Evolutionary conservation across 2,329 filamentous ascomycete genomes (phyloP), one percentile per base, ranked within the genome.

Genomic region (Ophiostoma ips): DNA sequence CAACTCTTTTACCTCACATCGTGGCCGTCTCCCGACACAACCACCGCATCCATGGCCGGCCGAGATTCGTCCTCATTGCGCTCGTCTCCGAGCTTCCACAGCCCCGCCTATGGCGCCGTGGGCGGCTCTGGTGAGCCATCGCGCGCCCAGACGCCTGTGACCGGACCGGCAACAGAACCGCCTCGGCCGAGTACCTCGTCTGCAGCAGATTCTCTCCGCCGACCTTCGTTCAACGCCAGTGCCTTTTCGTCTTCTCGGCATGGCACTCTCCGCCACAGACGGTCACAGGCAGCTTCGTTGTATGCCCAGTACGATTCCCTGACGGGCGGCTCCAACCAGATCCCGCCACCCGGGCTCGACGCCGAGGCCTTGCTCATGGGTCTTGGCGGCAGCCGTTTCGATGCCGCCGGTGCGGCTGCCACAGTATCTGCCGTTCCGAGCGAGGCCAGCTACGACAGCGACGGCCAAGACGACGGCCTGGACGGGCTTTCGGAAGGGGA

Each of bases 331-430:
- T 46, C 50, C 3, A 45, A 44, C 40, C 53, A 52, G 5, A 30
- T 50, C 30, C 55, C 50, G 21, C 74, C 74, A 4, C 70, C 73
- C 38, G 73, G 75, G 53, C 63, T 77, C 18, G 72, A 73, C 28
- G 69, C 68, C 33, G 68, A 72, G 15, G 66, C 71, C 31, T 64
- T 77, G n/a, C 67, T 71, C 36, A 69, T 71, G 18, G 72, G 76
- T 30, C 63, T 76, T 7, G 74, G 76, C 37, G 70, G 55, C 40
- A 52, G 51, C 40, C 55, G 53, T 15, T 56, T 56, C 16, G 55
- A 56, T 34, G 52, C 41, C 0, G 73, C 44, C 70, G 76, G 36
- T 73, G 74, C 58, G 68, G 72, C 28, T 60, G 75, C n/a, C 64
- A 69, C 16, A 69, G 78, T 54, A 66, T 68, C 55, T 2, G 61